Evolutionary conservation across 805 yeast species (phyloP).

Genomic region (Maudiozyma barnettii): DNA sequence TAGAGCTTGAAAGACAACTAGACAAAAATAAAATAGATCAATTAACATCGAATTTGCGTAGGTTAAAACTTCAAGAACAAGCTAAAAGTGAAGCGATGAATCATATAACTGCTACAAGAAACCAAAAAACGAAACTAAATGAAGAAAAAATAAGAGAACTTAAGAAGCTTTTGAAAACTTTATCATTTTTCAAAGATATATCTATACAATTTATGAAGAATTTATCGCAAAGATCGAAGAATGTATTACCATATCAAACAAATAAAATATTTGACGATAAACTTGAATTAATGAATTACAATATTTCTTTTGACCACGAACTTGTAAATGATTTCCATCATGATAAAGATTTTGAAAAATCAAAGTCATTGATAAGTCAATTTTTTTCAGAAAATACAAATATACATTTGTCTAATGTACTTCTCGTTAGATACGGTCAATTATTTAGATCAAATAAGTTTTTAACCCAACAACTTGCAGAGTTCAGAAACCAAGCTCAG

Average conservation of each 20-base stretch:
- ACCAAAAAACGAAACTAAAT: neutral
- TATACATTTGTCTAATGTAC: neutral
- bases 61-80: slow-evolving; percentile 1
- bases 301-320: neutral
- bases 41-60: neutral
- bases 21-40: neutral
- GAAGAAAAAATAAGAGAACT: neutral
- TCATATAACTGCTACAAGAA: neutral
- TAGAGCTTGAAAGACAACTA: neutral
- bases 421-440: neutral
- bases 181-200: slow-evolving; percentile 3
- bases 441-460: slow-evolving; percentile 2
- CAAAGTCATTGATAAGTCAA: neutral
- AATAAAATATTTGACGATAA: neutral
- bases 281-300: neutral
- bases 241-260: neutral
- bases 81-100: neutral
- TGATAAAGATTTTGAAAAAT: neutral
- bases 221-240: neutral
- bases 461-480: slow-evolving; percentile 1
- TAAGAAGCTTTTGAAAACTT: neutral
- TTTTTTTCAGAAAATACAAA: neutral
- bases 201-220: slow-evolving; percentile 4
- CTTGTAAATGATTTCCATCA: neutral
- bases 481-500: neutral